phyloP scores from a whole-genome alignment of 2,329 filamentous ascomycete species.

The Claviceps africana region DNA sequence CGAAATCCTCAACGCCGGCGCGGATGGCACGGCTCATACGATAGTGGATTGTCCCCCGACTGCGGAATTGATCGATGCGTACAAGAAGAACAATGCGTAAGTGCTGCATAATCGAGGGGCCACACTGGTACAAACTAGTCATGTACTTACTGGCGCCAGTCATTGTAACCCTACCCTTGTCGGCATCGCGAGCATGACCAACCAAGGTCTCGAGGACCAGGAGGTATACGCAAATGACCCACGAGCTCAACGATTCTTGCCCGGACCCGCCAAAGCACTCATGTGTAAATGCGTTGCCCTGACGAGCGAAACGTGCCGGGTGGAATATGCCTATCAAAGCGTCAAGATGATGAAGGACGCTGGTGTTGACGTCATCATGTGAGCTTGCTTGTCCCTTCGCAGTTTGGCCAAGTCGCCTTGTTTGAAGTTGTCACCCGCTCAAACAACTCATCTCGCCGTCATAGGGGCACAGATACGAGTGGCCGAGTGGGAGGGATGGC shows the following conservation, averaged over 20 bases:
- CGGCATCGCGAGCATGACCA: slow-evolving; percentile 11
- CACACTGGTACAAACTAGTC: no score
- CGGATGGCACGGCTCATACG: slow-evolving; percentile 18
- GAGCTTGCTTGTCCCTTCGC: neutral
- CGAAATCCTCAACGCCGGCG: slow-evolving; percentile 14
- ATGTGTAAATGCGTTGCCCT: slow-evolving; percentile 5
- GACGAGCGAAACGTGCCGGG: slow-evolving; percentile 2
- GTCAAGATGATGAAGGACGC: slow-evolving; percentile 6
- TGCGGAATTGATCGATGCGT: slow-evolving; percentile 11
- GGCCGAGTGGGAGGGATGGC: slow-evolving; percentile 6
- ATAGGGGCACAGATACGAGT: slow-evolving; percentile 9
- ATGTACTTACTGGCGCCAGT: neutral
- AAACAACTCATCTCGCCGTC: neutral
- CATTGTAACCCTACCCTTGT: slow-evolving; percentile 13
- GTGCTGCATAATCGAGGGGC: neutral
- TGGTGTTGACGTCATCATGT: slow-evolving; percentile 8
- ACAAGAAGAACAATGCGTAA: slow-evolving; percentile 11
- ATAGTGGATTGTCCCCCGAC: slow-evolving; percentile 16
- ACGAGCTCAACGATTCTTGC: slow-evolving; percentile 2
- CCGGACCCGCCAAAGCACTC: slow-evolving; percentile 4
- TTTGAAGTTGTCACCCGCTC: neutral
- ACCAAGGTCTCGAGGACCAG: slow-evolving; percentile 10
- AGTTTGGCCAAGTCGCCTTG: neutral
- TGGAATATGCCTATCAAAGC: slow-evolving; percentile 8
- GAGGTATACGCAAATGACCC: slow-evolving; percentile 10